These are phyloP conservation scores for Penicillium sp. DNA, from an alignment of 2,329 filamentous ascomycete species.

Conservation along the genomic window DNA sequence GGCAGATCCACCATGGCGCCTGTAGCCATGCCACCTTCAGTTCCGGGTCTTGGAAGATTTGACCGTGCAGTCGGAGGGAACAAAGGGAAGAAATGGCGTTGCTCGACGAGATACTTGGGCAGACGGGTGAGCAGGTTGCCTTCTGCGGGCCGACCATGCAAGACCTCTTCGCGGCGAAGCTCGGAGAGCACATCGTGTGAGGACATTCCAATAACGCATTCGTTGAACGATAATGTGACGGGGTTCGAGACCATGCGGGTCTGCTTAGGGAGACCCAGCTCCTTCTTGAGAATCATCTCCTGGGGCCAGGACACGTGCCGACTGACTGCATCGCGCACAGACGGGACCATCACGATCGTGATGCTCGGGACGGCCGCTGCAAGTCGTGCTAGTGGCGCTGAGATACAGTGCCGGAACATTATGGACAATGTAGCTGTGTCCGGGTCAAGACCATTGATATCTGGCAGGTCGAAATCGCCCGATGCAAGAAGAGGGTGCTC, in stretches of 20 bases:
- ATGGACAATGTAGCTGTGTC: slow-evolving; percentile 73
- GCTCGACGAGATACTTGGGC: slow-evolving; percentile 70
- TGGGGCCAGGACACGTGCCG: slow-evolving; percentile 83
- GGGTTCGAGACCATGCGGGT: slow-evolving; percentile 78
- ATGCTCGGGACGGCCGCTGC: slow-evolving; percentile 62
- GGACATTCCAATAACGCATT: slow-evolving; percentile 70
- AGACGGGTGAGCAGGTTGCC: slow-evolving; percentile 61
- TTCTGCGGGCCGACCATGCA: slow-evolving; percentile 48
- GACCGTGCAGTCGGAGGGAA: slow-evolving; percentile 70
- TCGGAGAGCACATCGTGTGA: slow-evolving; percentile 78
- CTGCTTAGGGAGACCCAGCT: slow-evolving; percentile 69
- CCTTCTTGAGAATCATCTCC: slow-evolving; percentile 59
- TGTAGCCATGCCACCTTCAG: slow-evolving; percentile 52
- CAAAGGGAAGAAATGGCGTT: slow-evolving; percentile 81
- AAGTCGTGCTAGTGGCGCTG: slow-evolving; percentile 63
- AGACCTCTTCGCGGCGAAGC: slow-evolving; percentile 64
- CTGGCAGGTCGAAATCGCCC: slow-evolving; percentile 68
- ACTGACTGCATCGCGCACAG: slow-evolving; percentile 69
- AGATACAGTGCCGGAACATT: slow-evolving; percentile 72
- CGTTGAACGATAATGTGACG: slow-evolving; percentile 80
- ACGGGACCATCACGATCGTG: slow-evolving; percentile 74
- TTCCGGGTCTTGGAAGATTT: slow-evolving; percentile 57
- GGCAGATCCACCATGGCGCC: slow-evolving; percentile 73
- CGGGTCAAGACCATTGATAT: slow-evolving; percentile 58
- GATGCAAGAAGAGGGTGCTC: slow-evolving; percentile 80